phyloP scores from a whole-genome alignment of 768 basidiomycete species.

The Lactifluus rugatus region DNA sequence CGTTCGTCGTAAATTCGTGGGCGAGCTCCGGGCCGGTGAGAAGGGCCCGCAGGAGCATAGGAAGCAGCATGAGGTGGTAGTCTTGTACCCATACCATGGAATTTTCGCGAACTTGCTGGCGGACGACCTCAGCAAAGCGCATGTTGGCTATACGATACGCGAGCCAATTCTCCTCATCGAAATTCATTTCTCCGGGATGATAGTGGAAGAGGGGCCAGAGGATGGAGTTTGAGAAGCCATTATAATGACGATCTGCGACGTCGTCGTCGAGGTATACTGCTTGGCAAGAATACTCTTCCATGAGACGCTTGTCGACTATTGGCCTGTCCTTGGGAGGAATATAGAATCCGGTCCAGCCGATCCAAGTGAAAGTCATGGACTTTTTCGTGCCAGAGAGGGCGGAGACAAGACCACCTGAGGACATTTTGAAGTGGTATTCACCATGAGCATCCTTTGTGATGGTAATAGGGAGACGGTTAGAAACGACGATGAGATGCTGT shows the following conservation, averaged over 20 bases:
- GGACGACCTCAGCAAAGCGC: conserved; percentile 85
- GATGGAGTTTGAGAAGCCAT: conserved; percentile 98
- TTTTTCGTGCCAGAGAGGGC: conserved; percentile 98
- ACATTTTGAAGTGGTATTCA: conserved; percentile 99
- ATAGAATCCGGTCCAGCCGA: conserved; percentile 90
- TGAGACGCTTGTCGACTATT: conserved; percentile 81
- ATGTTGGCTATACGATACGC: conserved; percentile 97
- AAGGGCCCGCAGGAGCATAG: conserved; percentile 85
- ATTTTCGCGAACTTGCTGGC: conserved; percentile 66
- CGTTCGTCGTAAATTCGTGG: conserved; percentile 48
- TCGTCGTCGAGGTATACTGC: conserved; percentile 98
- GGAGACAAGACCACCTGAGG: conserved; percentile 93
- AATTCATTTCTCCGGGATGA: conserved; percentile 99
- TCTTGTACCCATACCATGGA: conserved; percentile 99
- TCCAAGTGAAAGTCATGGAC: conserved; percentile 96
- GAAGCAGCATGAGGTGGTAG: conserved; percentile 95
- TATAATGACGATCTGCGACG: conserved; percentile 96
- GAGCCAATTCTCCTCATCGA: conserved; percentile 97
- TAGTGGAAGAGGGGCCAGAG: conserved; percentile 99
- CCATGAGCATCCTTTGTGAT: conserved; percentile 88
- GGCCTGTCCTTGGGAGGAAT: conserved; percentile 91
- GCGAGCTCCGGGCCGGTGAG: conserved; percentile 58
- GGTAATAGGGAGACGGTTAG: conserved; percentile 91
- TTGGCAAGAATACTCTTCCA: conserved; percentile 93
- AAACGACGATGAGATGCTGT: conserved; percentile 86